Base-by-base conservation (phyloP, 345 rosid species). In the Pelargonium nanum region DNA sequence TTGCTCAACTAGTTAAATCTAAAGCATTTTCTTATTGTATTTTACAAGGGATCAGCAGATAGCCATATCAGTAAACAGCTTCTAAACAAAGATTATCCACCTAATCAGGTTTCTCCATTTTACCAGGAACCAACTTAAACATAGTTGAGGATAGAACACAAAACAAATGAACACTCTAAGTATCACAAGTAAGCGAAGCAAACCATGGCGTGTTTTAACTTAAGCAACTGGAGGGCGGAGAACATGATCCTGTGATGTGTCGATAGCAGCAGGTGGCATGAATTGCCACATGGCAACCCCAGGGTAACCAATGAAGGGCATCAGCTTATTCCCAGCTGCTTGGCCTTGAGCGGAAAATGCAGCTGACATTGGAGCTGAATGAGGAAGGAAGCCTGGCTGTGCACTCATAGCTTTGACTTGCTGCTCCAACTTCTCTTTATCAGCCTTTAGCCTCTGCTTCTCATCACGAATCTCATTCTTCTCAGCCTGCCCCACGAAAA, bases 391-490 rank as follows among this genome's bases (percentile, higher is more conserved):
- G 72, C 77, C 71, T 10, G 84, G 75, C 9, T 71, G 81, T 22
- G 72, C 59, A 55, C 53, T 71, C 53, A 69, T 28, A 24, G 68
- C 34, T 61, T 80, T 80, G 73, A 72, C 61, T 68, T 74, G 79
- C 60, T 72, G 72, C 65, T 77, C 84, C 77, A 80, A 64, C 69
- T 72, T 83, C 70, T 93, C 97, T 59, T 93, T 93, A 72, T 93
- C 95, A 0, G 65, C 66, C 78, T 89, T 93, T 9, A 93, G 76
- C 79, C 85, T 84, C 66, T 81, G 91, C 67, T 86, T 89, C 83
- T 89, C 95, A 34, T 86, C 88, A 0, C 88, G 83, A 61, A 89
- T 81, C 72, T 89, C 96, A 57, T 75, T 78, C 79, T 87, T 87
- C 76, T 87, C 95, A 22, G 72, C 78, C 95, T 87, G 68, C 24